phyloP scores from a whole-genome alignment of 164 flowering plant genomes.

The Euptelea pleiosperma region DNA sequence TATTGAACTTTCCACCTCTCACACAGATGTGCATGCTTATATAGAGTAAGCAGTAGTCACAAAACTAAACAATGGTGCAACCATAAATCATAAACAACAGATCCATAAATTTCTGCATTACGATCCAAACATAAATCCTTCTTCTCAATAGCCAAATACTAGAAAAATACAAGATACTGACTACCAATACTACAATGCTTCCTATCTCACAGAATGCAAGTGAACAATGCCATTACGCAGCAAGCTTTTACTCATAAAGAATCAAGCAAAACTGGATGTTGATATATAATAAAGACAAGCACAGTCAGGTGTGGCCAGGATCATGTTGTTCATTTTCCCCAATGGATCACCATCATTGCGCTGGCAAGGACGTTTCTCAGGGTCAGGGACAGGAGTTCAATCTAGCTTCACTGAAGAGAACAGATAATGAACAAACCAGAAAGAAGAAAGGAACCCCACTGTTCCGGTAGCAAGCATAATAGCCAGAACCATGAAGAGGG shows the following conservation, averaged over 20 bases:
- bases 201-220: too few species aligned
- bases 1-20: too few species aligned
- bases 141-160: too few species aligned
- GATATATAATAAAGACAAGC: neutral
- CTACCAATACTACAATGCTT: too few species aligned
- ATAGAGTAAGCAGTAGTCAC: too few species aligned
- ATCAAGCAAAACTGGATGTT: neutral
- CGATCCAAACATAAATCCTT: too few species aligned
- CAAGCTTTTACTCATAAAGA: slow-evolving; percentile 5
- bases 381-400: slow-evolving; percentile 21
- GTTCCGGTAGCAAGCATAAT: slow-evolving; percentile 81
- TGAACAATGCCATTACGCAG: too few species aligned
- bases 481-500: slow-evolving; percentile 74
- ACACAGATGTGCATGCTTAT: too few species aligned
- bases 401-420: slow-evolving; percentile 88
- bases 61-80: too few species aligned
- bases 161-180: too few species aligned
- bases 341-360: neutral
- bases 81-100: too few species aligned
- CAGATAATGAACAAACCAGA: slow-evolving; percentile 86
- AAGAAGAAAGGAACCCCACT: slow-evolving; percentile 79
- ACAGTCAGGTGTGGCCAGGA: neutral
- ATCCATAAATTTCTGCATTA: too few species aligned
- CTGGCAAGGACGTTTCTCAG: neutral
- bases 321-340: neutral